Percentiles rank a stretch among this genome's conserved stretches.
These are phyloP conservation scores for Sporothrix humicola DNA, from an alignment of 2,329 filamentous ascomycete species.

Conservation along the genomic window DNA sequence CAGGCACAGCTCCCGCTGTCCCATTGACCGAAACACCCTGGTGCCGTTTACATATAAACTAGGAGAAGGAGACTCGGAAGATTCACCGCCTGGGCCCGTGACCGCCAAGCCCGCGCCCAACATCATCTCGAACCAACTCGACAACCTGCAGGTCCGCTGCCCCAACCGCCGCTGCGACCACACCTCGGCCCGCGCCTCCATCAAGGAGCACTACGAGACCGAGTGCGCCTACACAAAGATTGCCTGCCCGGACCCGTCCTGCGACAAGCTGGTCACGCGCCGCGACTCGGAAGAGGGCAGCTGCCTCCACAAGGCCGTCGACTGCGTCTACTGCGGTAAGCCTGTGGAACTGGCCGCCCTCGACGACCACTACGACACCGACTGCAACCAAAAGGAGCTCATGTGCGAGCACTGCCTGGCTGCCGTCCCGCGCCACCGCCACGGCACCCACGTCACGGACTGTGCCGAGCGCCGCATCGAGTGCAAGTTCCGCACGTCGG, in stretches of 20 bases:
- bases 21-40: slow-evolving; percentile 60
- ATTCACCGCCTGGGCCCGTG: slow-evolving; percentile 37
- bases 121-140: slow-evolving; percentile 65
- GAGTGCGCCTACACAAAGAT: slow-evolving; percentile 63
- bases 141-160: slow-evolving; percentile 63
- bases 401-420: slow-evolving; percentile 57
- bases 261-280: slow-evolving; percentile 57
- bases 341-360: slow-evolving; percentile 56
- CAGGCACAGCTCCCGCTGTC: slow-evolving; percentile 55
- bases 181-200: slow-evolving; percentile 58
- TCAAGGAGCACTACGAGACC: slow-evolving; percentile 61
- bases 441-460: slow-evolving; percentile 56
- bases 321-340: slow-evolving; percentile 61
- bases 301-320: slow-evolving; percentile 60
- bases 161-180: slow-evolving; percentile 62
- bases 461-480: slow-evolving; percentile 51
- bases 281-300: slow-evolving; percentile 56
- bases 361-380: slow-evolving; percentile 50
- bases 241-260: slow-evolving; percentile 60
- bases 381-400: slow-evolving; percentile 55
- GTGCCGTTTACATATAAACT: too few species aligned
- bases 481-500: slow-evolving; percentile 57
- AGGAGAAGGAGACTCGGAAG: too few species aligned
- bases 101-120: slow-evolving; percentile 45
- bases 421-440: slow-evolving; percentile 51